Evolutionary conservation across 805 yeast genomes (phyloP).

Genomic region (Tetrapisispora taiwanensis): DNA sequence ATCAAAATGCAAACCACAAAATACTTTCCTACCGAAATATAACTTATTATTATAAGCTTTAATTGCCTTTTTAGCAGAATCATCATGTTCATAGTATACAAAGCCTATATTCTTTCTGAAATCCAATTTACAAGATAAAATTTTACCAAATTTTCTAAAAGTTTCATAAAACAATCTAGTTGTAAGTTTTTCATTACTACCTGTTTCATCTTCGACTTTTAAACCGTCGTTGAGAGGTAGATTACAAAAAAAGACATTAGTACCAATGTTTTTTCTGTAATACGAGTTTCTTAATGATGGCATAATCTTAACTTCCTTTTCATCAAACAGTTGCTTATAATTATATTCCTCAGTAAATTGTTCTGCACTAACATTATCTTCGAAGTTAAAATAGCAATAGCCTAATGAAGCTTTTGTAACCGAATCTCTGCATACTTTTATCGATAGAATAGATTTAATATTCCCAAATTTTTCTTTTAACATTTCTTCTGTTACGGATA

Average conservation of each 20-base stretch:
- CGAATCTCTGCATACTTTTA: slow-evolving; percentile 51
- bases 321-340: slow-evolving; percentile 33
- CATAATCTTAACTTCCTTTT: slow-evolving; percentile 46
- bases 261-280: slow-evolving; percentile 36
- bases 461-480: slow-evolving; percentile 36
- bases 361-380: slow-evolving; percentile 40
- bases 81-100: slow-evolving; percentile 29
- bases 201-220: neutral
- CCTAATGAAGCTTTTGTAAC: slow-evolving; percentile 50
- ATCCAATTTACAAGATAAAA: slow-evolving; percentile 35
- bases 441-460: slow-evolving; percentile 41
- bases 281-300: slow-evolving; percentile 39
- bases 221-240: slow-evolving; percentile 27
- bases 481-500: slow-evolving; percentile 38
- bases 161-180: slow-evolving; percentile 40
- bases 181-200: slow-evolving; percentile 18
- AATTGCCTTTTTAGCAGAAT: slow-evolving; percentile 31
- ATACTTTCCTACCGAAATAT: slow-evolving; percentile 20
- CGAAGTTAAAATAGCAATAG: slow-evolving; percentile 64
- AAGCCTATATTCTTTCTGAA: slow-evolving; percentile 33
- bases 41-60: slow-evolving; percentile 20
- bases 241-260: slow-evolving; percentile 42
- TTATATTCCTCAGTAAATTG: slow-evolving; percentile 49
- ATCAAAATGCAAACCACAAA: slow-evolving; percentile 31
- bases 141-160: slow-evolving; percentile 39